Base-by-base conservation (phyloP, 2,329 filamentous ascomycete species). In the Coniochaeta sp. region DNA sequence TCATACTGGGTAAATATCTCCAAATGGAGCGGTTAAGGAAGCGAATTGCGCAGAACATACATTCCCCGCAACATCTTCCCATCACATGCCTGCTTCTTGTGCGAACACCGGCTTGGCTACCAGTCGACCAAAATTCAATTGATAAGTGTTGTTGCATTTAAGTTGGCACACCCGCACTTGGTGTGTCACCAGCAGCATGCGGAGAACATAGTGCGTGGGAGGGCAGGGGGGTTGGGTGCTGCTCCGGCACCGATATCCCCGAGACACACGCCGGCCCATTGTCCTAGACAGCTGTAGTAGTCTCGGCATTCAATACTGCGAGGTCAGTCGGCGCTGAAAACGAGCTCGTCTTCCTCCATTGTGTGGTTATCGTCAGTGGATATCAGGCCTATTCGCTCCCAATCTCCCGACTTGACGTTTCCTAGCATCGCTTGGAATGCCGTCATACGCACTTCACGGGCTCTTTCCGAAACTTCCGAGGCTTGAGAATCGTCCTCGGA, bases 331-430 rank as follows among this genome's bases (percentile, higher is more conserved):
- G 62, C 64, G 5, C 17, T 16, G 17, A 56, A 32, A 24, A 72
- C 73, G 9, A 77, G 62, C 17, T 78, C 76, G 4, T 60, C 54
- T 2, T 79, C 76, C 0, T 67, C 10, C 1, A 47, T 61, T 2
- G 69, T 74, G 57, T 79, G 76, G 38, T 76, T 69, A 61, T 75
- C 73, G 0, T 71, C 72, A 2, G 75, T 78, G 24, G 74, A 76
- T 24, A 74, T 65, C 10, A 79, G 64, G 1, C 65, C 62, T 19
- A 77, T 71, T 65, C 71, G 22, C 55, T 34, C 3, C 58, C 57
- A 12, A 42, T 62, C 3, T 60, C 61, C 34, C 63, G 59, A 59
- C 32, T 47, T 59, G 8, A 65, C 67, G 52, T 73, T 74, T 1
- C 62, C 61, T 0, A 68, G 60, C 10, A 70, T 65, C 0, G 70